phyloP scores from a whole-genome alignment of 1,284 basidiomycete genomes.

The Fomitopsis pinicola region DNA sequence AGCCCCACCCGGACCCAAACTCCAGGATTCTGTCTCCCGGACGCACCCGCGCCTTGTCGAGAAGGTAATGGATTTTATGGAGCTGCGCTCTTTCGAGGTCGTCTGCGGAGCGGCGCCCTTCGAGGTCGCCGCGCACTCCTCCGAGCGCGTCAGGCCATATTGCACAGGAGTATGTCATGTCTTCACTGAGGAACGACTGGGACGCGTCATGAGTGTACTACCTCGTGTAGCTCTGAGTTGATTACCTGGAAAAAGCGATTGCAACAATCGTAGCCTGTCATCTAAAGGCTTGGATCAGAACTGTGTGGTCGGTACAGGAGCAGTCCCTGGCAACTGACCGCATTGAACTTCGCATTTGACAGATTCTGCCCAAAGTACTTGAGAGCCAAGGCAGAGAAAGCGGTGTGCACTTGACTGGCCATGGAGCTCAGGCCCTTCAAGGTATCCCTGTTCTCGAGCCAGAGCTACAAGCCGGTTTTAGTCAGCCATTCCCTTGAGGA shows the following conservation, averaged over 20 bases:
- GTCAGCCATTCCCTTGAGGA: constrained; percentile 6
- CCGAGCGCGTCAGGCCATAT: constrained; percentile 73
- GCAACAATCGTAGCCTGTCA: constrained; percentile 87
- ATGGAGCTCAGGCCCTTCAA: constrained; percentile 64
- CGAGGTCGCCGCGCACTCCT: constrained; percentile 59
- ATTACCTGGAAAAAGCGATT: constrained; percentile 72
- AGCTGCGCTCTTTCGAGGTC: constrained; percentile 81
- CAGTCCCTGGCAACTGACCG: constrained; percentile 17
- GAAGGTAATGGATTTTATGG: constrained; percentile 77
- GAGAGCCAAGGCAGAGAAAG: constrained; percentile 71
- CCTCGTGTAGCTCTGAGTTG: no score
- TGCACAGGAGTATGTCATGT: constrained; percentile 93
- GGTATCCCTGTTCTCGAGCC: constrained; percentile 76
- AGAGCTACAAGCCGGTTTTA: constrained; percentile 48
- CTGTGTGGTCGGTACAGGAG: not conserved
- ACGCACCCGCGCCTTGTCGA: constrained; percentile 70
- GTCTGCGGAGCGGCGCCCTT: constrained; percentile 33
- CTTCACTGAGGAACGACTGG: constrained; percentile 75
- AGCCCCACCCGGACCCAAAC: constrained; percentile 94
- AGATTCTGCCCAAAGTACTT: constrained; percentile 78
- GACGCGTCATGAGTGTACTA: not conserved
- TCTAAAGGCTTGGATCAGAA: constrained; percentile 18
- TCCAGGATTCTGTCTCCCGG: constrained; percentile 80
- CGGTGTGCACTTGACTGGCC: constrained; percentile 60
- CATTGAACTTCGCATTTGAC: constrained; percentile 76